Evolutionary conservation across 2,329 filamentous ascomycete species (phyloP).

Genomic region (Pezicula carpinea): DNA sequence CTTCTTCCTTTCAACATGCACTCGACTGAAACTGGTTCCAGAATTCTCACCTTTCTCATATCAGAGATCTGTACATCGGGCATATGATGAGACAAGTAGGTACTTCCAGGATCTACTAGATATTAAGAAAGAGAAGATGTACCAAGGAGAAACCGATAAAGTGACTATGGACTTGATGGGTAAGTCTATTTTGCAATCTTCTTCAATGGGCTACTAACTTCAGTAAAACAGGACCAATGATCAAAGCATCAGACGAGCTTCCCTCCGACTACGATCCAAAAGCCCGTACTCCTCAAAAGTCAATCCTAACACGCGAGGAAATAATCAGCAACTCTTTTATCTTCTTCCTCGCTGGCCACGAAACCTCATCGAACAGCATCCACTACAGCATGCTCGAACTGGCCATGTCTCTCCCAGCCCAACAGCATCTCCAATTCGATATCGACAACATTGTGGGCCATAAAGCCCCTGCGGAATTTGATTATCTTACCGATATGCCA

Average conservation of each 20-base stretch:
- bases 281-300: neutral
- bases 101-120: conserved; percentile 49
- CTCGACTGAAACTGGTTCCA: conserved; percentile 2
- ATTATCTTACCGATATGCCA: conserved; percentile 19
- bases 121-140: conserved; percentile 17
- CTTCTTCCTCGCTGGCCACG: conserved; percentile 21
- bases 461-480: conserved; percentile 11
- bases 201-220: too few species aligned
- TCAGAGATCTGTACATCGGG: conserved; percentile 34
- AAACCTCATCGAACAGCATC: conserved; percentile 20
- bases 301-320: conserved; percentile 4
- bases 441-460: conserved; percentile 24
- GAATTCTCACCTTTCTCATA: conserved; percentile 33
- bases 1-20: neutral
- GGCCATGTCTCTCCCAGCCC: conserved; percentile 15
- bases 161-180: conserved; percentile 22
- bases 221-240: conserved; percentile 13
- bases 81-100: conserved; percentile 41
- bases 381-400: conserved; percentile 23
- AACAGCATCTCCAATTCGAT: conserved; percentile 19
- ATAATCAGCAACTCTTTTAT: conserved; percentile 21
- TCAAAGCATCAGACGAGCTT: conserved; percentile 13
- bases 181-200: conserved; percentile 2
- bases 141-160: conserved; percentile 15
- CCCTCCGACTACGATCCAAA: neutral